Evolutionary conservation across 768 basidiomycete genomes (phyloP).

Genomic region (Mrakia frigida): DNA sequence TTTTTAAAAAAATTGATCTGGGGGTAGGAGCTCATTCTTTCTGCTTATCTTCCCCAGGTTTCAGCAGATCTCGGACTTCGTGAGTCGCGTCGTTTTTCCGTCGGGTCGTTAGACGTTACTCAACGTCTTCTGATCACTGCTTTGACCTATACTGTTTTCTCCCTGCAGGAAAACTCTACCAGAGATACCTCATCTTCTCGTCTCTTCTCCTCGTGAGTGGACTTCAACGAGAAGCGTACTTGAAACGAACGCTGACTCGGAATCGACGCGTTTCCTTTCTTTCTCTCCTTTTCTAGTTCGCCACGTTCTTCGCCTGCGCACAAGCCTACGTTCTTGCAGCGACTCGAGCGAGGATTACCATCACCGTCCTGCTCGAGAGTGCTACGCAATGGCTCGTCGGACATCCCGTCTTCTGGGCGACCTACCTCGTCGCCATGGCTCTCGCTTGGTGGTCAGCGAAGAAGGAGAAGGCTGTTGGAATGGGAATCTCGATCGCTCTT

Average conservation of each 20-base stretch:
- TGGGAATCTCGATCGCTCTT: neutral
- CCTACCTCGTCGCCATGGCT: neutral
- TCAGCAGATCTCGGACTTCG: neutral
- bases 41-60: neutral
- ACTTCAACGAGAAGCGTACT: too few relatives aligned
- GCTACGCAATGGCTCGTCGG: neutral
- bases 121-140: too few relatives aligned
- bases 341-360: neutral
- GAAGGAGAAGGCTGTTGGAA: neutral
- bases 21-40: neutral
- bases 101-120: too few relatives aligned
- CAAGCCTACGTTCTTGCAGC: neutral
- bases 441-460: neutral
- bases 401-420: neutral
- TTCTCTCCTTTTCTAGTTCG: neutral
- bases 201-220: neutral
- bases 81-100: neutral
- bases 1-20: too few relatives aligned
- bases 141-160: too few relatives aligned
- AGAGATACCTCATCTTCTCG: neutral
- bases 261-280: neutral
- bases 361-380: neutral
- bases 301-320: neutral
- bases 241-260: neutral
- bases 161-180: neutral